Evolutionary conservation across 768 basidiomycete species (phyloP).

Genomic region (Megacollybia marginata): DNA sequence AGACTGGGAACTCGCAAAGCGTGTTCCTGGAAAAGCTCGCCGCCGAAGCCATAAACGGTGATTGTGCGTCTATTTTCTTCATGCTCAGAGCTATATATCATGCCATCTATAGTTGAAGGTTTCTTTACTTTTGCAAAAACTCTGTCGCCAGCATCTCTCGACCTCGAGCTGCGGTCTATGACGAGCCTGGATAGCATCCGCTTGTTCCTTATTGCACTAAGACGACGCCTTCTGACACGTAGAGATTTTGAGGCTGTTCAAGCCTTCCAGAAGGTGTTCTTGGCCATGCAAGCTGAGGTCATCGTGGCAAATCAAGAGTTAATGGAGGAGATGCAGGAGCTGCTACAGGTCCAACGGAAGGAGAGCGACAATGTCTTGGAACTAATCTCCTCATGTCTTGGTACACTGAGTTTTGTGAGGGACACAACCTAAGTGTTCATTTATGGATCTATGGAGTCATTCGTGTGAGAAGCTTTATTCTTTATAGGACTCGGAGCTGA

Average conservation of each 20-base stretch:
- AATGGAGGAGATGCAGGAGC: constrained; percentile 40
- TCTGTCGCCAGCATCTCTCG: constrained; percentile 84
- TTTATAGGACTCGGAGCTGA: no score
- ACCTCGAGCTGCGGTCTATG: constrained; percentile 83
- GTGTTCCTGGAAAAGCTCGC: constrained; percentile 63
- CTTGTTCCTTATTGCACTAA: constrained; percentile 69
- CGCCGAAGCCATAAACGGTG: constrained; percentile 45
- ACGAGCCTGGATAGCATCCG: constrained; percentile 53
- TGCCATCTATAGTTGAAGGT: constrained; percentile 48
- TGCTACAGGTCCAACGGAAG: constrained; percentile 60
- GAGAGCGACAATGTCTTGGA: constrained; percentile 78
- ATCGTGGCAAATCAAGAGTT: constrained; percentile 69
- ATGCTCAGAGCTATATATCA: constrained; percentile 1
- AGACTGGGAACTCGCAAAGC: constrained; percentile 47
- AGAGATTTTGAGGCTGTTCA: constrained; percentile 96
- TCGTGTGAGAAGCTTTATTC: no score
- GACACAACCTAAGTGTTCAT: constrained; percentile 27
- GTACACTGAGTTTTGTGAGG: constrained; percentile 70
- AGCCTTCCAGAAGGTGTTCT: constrained; percentile 75
- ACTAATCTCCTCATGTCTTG: constrained; percentile 65
- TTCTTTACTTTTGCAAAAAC: constrained; percentile 84
- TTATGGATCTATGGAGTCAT: no score
- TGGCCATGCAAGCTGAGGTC: constrained; percentile 78
- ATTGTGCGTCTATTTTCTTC: constrained; percentile 51
- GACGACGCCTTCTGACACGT: constrained; percentile 64